Base-by-base conservation (phyloP, 2,329 filamentous ascomycete species). In the Aspergillus sojae region DNA sequence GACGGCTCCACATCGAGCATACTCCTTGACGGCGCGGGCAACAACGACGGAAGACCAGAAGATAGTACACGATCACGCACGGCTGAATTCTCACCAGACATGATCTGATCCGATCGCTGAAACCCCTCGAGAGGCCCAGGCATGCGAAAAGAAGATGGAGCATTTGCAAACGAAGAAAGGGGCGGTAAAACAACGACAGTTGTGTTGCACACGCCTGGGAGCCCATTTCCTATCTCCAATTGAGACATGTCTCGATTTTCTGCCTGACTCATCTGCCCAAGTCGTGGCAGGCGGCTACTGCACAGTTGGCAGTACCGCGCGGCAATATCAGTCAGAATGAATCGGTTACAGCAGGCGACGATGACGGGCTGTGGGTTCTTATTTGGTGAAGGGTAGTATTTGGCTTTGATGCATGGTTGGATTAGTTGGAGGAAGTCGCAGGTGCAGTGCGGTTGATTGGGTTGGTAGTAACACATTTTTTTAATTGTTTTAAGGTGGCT, bases 371-470 rank as follows among this genome's bases (percentile, higher is more conserved):
- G 59, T 2, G 63, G 61, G 45, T 65, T 68, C 26, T 43, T n/a
- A 23, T 62, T 58, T 19, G 58, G 62, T 1, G 66, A 59, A 1
- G 61, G 60, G 41, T 58, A 55, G 43, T 57, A 39, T 9, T 50
- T 56, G 12, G 62, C 66, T 23, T 48, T 32, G 36, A 46, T 14
- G 46, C 70, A 71, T 26, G 68, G 70, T 46, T 65, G 66, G 60
- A 69, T 45, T 19, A 71, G 68, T 54, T 67, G 65, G 53, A 62
- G 58, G 66, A 68, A 67, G 39, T 60, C 23, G 63, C 65, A 69
- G 60, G 58, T 67, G 65, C 67, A 69, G 53, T 62, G 63, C 6
- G 62, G 62, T 34, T 61, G 65, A 61, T 68, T 71, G 32, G 68
- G 64, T 63, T 67, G 46, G 61, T 68, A 65, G 59, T 56, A 66